Conservation (phyloP, 2,329 filamentous ascomycete species). For the Sclerotinia glacialis region DNA sequence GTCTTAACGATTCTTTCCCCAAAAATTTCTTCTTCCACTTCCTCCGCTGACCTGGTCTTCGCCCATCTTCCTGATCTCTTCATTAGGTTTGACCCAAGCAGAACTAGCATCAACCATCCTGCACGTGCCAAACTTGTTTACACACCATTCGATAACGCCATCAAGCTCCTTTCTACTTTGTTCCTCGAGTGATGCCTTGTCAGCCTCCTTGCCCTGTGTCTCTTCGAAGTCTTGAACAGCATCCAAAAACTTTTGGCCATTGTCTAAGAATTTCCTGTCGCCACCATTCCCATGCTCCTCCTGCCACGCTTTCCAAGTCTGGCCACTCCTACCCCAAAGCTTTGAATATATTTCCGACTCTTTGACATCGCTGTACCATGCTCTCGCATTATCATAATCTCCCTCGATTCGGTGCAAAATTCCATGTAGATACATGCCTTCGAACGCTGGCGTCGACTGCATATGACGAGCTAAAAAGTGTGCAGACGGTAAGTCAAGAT, state of each 20-base stretch:
- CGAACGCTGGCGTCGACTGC: slow-evolving; percentile 48
- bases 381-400: slow-evolving; percentile 48
- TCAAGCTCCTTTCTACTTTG: slow-evolving; percentile 44
- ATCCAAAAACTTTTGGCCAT: slow-evolving; percentile 42
- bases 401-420: slow-evolving; percentile 52
- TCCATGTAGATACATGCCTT: slow-evolving; percentile 52
- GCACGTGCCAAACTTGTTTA: slow-evolving; percentile 45
- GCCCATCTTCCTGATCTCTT: slow-evolving; percentile 23
- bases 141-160: slow-evolving; percentile 45
- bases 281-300: neutral
- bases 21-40: slow-evolving; percentile 26
- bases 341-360: slow-evolving; percentile 39
- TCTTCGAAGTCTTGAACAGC: slow-evolving; percentile 39
- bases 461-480: slow-evolving; percentile 54
- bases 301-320: slow-evolving; percentile 20
- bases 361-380: slow-evolving; percentile 48
- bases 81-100: slow-evolving; percentile 27
- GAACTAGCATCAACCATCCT: slow-evolving; percentile 45
- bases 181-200: slow-evolving; percentile 31
- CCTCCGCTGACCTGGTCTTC: slow-evolving; percentile 26
- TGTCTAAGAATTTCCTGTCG: slow-evolving; percentile 31
- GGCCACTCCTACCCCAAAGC: slow-evolving; percentile 37
- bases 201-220: slow-evolving; percentile 8
- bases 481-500: slow-evolving; percentile 48
- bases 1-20: slow-evolving; percentile 16